phyloP scores from a whole-genome alignment of 495 filamentous ascomycete species.

The Geopyxis carbonaria region DNA sequence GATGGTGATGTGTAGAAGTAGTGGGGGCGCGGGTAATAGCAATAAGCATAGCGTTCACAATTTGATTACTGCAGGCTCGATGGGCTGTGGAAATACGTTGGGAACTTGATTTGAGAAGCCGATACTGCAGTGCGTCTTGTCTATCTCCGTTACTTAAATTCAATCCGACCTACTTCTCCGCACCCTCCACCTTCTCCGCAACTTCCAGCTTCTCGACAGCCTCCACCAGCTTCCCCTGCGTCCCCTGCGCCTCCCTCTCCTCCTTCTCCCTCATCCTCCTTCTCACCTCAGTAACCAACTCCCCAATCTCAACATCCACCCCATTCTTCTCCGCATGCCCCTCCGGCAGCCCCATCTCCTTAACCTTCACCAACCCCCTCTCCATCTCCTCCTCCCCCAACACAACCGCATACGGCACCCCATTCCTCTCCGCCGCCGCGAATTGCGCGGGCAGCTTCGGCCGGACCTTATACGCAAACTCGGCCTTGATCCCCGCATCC shows the following conservation, averaged over 20 bases:
- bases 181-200: conserved; percentile 9
- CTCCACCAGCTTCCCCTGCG: conserved; percentile 2
- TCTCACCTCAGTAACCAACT: conserved; percentile 46
- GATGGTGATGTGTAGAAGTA: too few species aligned
- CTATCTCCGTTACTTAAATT: too few species aligned
- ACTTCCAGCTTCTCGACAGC: conserved; percentile 11
- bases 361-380: conserved; percentile 60
- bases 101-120: too few species aligned
- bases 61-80: too few species aligned
- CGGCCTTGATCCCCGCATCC: conserved; percentile 67
- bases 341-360: conserved; percentile 63
- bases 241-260: not conserved
- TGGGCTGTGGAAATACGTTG: too few species aligned
- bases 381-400: conserved; percentile 66
- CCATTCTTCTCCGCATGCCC: conserved; percentile 79
- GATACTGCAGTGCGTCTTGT: too few species aligned
- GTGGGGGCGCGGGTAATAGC: too few species aligned
- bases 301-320: conserved; percentile 44
- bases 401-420: conserved; percentile 57
- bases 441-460: conserved; percentile 64
- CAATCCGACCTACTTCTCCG: too few species aligned
- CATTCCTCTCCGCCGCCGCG: conserved; percentile 55
- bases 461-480: conserved; percentile 65
- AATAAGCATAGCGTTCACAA: too few species aligned
- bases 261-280: conserved; percentile 26